phyloP scores from a whole-genome alignment of 73 alveolate species.

The Paramecium pentaurelia region DNA sequence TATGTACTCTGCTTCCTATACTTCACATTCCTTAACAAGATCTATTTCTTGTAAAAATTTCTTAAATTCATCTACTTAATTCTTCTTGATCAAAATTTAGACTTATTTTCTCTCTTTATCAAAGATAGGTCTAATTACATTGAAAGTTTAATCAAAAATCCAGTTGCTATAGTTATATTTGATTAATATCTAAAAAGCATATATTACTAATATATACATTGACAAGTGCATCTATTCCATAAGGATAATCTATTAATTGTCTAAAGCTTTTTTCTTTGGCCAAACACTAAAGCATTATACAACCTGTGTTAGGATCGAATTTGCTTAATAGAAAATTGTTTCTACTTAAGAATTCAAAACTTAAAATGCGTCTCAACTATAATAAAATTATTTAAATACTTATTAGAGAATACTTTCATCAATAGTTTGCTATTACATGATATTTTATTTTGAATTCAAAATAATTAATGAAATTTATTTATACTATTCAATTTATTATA shows the following conservation, averaged over 20 bases:
- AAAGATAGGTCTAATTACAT: neutral
- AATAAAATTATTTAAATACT: neutral
- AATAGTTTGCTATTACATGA: neutral
- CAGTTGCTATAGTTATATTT: neutral
- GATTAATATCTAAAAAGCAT: neutral
- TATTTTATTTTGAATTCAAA: slow-evolving; percentile 13
- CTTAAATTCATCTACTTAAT: neutral
- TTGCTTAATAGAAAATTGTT: slow-evolving; percentile 4
- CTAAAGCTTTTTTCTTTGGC: slow-evolving; percentile 8
- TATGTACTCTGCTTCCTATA: neutral
- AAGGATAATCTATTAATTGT: neutral
- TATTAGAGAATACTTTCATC: neutral
- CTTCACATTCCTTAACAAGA: neutral
- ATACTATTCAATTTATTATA: neutral
- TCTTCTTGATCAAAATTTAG: neutral
- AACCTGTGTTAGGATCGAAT: neutral
- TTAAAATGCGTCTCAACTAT: neutral
- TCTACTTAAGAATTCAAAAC: neutral
- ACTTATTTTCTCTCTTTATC: neutral
- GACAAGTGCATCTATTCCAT: neutral
- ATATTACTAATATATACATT: neutral
- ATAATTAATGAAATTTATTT: neutral
- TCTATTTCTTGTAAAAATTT: neutral
- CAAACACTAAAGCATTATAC: neutral
- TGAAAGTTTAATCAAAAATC: neutral